Percentiles rank a stretch among this genome's conserved stretches.
These are phyloP conservation scores for Boletus rubropictus DNA, from an alignment of 768 basidiomycete genomes.

Conservation along the genomic window DNA sequence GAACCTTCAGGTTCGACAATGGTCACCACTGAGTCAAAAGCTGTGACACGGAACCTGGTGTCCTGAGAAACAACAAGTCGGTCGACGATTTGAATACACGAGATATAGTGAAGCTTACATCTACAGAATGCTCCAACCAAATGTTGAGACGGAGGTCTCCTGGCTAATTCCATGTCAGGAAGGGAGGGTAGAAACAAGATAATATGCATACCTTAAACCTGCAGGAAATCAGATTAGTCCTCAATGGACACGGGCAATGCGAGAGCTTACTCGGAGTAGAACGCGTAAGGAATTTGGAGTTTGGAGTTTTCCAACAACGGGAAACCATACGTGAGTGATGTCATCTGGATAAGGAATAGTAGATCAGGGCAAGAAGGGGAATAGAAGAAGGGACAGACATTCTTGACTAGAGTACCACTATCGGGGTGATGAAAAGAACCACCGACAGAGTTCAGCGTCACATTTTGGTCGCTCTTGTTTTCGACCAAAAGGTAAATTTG, in stretches of 20 bases:
- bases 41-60: slow-evolving; percentile 53
- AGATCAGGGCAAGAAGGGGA: background rate
- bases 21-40: slow-evolving; percentile 70
- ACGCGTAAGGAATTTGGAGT: slow-evolving; percentile 62
- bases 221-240: slow-evolving; percentile 4
- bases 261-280: slow-evolving; percentile 73
- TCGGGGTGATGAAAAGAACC: slow-evolving; percentile 67
- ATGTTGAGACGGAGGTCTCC: slow-evolving; percentile 69
- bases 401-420: slow-evolving; percentile 60
- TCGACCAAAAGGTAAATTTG: slow-evolving; percentile 58
- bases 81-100: background rate
- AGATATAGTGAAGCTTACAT: slow-evolving; percentile 38
- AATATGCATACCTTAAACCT: slow-evolving; percentile 55
- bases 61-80: slow-evolving; percentile 35
- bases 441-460: slow-evolving; percentile 58
- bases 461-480: slow-evolving; percentile 69
- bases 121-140: slow-evolving; percentile 66
- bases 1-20: slow-evolving; percentile 77
- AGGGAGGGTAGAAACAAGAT: background rate
- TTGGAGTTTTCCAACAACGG: slow-evolving; percentile 51
- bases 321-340: slow-evolving; percentile 47
- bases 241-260: background rate
- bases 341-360: slow-evolving; percentile 43
- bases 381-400: slow-evolving; percentile 41
- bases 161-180: slow-evolving; percentile 40